Base-by-base conservation (phyloP, 495 filamentous ascomycete genomes). In the Talaromyces stipitatus region DNA sequence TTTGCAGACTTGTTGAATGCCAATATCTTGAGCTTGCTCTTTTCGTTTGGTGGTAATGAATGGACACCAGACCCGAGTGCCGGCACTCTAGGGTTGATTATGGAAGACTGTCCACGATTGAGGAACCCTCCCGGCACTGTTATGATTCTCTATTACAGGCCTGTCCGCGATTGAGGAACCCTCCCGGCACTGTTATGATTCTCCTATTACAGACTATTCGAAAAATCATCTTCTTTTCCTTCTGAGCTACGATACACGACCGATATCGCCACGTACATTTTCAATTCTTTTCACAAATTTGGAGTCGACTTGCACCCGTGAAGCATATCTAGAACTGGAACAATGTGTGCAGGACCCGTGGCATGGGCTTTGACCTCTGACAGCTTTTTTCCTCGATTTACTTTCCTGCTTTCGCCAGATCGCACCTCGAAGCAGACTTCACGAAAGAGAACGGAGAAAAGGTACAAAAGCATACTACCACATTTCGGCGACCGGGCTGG, bases 61-160 rank as follows among this genome's bases (percentile, higher is more conserved):
- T 32, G 46, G 50, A 50, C 48, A 52, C 29, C 50, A 61, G 54
- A 54, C 61, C n/a, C 56, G 60, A 50, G 69, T 50, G 11, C 33
- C 55, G 33, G 29, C 51, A 55, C 76, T 73, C 58, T 78, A 75
- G 78, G 33, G 14, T 70, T 79, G 57, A 81, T 81, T 64, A 70
- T 77, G 57, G 62, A 70, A 24, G 68, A 74, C 24, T 57, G 57
- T 23, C 62, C 43, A 20, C 71, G 6, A 66, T 71, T n/a, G 65
- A 76, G 33, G 62, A 33, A 33, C 9, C 28, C 4, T 55, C n/a
- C 24, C 16, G 52, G 32, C 52, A 55, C 30, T 26, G 32, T 55
- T 47, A 47, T 26, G 43, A 47, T 47, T 47, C 23, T 23, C 22
- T 47, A 47, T 23, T 46, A 46, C 18, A 47, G 43, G 12, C 22